Evolutionary conservation across 768 basidiomycete species (phyloP).

Genomic region (Grammothele lineata): DNA sequence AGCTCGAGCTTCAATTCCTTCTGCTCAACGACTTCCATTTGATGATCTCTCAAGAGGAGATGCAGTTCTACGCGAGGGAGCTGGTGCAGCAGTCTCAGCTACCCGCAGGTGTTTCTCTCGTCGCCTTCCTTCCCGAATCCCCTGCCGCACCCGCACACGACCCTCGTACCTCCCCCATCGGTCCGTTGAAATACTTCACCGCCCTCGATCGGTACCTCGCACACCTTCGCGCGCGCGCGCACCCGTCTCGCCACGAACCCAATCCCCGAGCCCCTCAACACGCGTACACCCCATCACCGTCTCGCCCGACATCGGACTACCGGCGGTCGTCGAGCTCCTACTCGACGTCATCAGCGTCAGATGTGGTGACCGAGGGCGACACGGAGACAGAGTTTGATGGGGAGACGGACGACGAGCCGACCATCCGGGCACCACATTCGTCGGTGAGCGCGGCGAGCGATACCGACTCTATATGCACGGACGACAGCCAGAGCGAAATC

Average conservation of each 20-base stretch:
- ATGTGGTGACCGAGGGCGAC: constrained; percentile 31
- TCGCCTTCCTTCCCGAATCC: constrained; percentile 32
- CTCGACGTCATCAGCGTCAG: constrained; percentile 18
- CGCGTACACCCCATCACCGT: constrained; percentile 16
- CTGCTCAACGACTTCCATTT: constrained; percentile 94
- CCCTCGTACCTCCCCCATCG: constrained; percentile 21
- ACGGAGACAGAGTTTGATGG: constrained; percentile 49
- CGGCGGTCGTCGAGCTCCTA: constrained; percentile 15
- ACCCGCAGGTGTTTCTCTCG: constrained; percentile 48
- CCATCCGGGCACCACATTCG: constrained; percentile 55
- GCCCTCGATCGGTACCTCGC: constrained; percentile 52
- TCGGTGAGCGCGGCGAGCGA: constrained; percentile 35
- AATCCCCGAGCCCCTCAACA: constrained; percentile 1
- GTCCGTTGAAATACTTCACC: constrained; percentile 47
- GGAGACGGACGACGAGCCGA: constrained; percentile 79
- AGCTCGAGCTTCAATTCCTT: constrained; percentile 95
- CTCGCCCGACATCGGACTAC: constrained; percentile 13
- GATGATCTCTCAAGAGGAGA: constrained; percentile 82
- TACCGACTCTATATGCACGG: constrained; percentile 23
- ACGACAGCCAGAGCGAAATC: constrained; percentile 22
- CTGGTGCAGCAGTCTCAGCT: constrained; percentile 17
- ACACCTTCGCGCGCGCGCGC: constrained; percentile 21
- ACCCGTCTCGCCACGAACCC: constrained; percentile 1
- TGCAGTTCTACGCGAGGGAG: constrained; percentile 87
- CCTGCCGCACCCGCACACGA: constrained; percentile 19